A percentile compares a stretch with the other conserved stretches of the same genome.
These are phyloP conservation scores for Pyricularia pennisetigena DNA, from an alignment of 2,329 filamentous ascomycete species.

Conservation along the genomic window DNA sequence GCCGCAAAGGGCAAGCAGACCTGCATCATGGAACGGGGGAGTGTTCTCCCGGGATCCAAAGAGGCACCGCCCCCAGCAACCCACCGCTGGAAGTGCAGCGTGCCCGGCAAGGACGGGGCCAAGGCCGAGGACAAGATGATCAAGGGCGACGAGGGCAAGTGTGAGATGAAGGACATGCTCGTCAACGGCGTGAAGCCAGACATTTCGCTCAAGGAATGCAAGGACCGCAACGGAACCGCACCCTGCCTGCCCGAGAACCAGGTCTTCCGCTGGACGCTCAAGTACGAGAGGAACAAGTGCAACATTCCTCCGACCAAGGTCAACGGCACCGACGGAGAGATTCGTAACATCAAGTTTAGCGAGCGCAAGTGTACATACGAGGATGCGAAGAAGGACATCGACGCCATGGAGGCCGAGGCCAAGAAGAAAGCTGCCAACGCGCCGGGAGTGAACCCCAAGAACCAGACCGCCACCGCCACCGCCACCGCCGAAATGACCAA, in stretches of 20 bases:
- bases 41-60: not conserved
- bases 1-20: not conserved
- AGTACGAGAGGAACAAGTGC: not conserved
- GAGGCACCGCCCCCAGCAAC: not conserved
- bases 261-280: not conserved
- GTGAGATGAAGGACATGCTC: not conserved
- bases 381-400: not conserved
- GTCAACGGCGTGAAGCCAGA: not conserved
- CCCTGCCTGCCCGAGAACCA: not conserved
- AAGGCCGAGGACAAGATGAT: conserved; percentile 1
- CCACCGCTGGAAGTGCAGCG: not conserved
- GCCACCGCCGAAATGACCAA: not conserved
- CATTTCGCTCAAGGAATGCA: not conserved
- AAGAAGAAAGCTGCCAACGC: not conserved
- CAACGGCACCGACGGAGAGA: not conserved
- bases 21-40: not conserved
- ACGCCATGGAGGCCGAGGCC: not conserved
- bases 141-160: not conserved
- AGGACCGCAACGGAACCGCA: not conserved
- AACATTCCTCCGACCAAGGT: not conserved
- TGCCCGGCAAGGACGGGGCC: not conserved
- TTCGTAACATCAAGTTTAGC: not conserved
- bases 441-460: not conserved
- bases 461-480: not conserved
- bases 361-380: not conserved